Conservation (phyloP, 1,139 yeast species). For the Geotrichum klebahnii region DNA sequence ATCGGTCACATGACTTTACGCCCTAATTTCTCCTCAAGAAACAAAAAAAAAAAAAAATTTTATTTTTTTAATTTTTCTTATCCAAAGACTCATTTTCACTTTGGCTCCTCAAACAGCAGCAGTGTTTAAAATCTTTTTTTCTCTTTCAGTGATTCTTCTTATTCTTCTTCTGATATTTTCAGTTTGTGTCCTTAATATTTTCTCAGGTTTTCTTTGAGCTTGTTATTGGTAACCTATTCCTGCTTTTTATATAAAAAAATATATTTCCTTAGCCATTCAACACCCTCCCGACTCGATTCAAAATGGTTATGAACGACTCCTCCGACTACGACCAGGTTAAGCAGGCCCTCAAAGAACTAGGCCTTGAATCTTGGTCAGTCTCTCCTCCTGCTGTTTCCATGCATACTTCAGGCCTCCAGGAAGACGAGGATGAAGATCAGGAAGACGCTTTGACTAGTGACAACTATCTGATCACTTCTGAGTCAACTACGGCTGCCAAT, state of each 20-base stretch:
- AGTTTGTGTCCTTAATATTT: no score
- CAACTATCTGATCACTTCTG: slow-evolving; percentile 4
- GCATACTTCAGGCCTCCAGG: neutral
- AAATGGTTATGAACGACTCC: slow-evolving; percentile 1
- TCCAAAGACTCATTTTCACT: neutral
- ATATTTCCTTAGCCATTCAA: no score
- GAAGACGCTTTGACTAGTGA: neutral
- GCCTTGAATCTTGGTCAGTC: slow-evolving; percentile 21
- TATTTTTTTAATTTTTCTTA: neutral
- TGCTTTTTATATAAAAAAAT: no score
- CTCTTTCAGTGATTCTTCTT: no score
- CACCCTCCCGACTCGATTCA: no score
- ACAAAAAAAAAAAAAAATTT: neutral
- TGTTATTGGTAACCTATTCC: no score
- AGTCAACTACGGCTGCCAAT: slow-evolving; percentile 17
- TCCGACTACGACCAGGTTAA: slow-evolving; percentile 19
- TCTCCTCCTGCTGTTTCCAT: slow-evolving; percentile 13
- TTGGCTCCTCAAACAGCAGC: slow-evolving; percentile 4
- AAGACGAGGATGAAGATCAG: neutral
- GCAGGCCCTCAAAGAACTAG: slow-evolving; percentile 18
- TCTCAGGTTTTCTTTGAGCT: no score
- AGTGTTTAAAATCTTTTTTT: no score
- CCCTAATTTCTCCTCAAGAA: neutral
- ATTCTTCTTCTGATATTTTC: no score
- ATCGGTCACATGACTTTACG: neutral